Evolutionary conservation across 805 yeast species (phyloP), one percentile per base, ranked within the genome.

Genomic region (Pichia paraexigua): DNA sequence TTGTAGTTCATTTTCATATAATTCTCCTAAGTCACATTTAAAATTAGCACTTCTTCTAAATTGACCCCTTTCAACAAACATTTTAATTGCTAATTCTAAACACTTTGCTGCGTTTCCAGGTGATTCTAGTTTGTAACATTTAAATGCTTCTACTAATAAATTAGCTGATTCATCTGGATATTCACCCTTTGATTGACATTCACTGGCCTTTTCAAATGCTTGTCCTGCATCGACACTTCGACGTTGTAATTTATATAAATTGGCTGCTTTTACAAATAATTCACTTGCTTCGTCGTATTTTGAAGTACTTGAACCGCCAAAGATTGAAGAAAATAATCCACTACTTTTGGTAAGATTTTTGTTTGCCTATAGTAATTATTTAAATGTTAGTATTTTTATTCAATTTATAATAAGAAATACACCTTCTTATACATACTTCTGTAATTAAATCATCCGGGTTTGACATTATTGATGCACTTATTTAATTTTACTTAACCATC

Each of bases 31-130:
- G 65, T 94, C 99, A 74, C 85, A 80, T 64, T 91, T 85, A 71
- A 86, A 91, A 64, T 89, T 89, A 13, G 99, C 99, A 24, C 96
- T 97, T 66, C 98, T 77, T 66, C 99, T 82, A 71, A 94, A 94
- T 67, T 92, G 97, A 13, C 99, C 99, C 59, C 87, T 82, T 56
- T 81, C 76, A 1, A 96, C 89, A 67, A 91, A 92, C 63, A 88
- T 76, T 56, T 80, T 83, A 54, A 92, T 83, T 0, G 98, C 96
- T 59, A 77, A 78, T 52, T 78, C 77, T 56, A 94, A 73, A 6
- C 88, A 81, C 48, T 83, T 77, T 5, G 90, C 96, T 10, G 95
- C 95, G 48, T 80, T 86, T 12, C 71, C 73, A 3, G 90, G 94
- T 37, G 85, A 82, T 50, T 82, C 85, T 43, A 80, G 75, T 61